Percentiles rank a stretch among this genome's conserved stretches.
Conservation (phyloP, 331 rosid genomes). For the Acacia pycnantha region DNA sequence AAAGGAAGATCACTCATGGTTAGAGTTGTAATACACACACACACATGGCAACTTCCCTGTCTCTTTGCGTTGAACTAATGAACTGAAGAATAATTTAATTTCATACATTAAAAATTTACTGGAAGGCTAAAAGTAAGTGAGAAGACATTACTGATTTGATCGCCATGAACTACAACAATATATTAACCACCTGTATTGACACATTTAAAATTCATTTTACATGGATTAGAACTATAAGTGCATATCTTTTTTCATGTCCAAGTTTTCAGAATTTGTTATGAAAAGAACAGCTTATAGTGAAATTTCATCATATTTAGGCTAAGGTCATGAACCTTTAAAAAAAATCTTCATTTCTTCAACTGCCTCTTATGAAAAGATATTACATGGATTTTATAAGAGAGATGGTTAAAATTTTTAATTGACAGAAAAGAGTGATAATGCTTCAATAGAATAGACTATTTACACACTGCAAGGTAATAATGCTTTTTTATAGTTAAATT, state of each 20-base stretch:
- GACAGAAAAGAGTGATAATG: not conserved
- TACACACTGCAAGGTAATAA: not conserved
- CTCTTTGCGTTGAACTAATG: not conserved
- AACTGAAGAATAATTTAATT: not conserved
- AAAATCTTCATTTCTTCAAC: not conserved
- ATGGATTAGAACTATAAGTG: not conserved
- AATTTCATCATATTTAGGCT: not conserved
- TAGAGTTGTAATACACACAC: not conserved
- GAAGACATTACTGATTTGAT: not conserved
- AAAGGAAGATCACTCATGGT: not conserved
- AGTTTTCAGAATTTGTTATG: not conserved
- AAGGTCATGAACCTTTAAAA: not conserved
- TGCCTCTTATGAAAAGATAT: not conserved
- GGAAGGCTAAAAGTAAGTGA: not conserved
- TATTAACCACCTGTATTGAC: not conserved
- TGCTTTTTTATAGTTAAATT: not conserved
- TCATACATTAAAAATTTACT: not conserved
- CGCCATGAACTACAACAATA: not conserved
- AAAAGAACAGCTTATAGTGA: not conserved
- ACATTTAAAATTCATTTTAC: not conserved
- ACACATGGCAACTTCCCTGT: not conserved
- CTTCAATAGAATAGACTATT: not conserved
- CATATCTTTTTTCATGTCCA: not conserved
- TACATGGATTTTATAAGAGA: not conserved
- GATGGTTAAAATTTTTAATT: not conserved